These are phyloP conservation scores for Neurospora sp. DNA, from an alignment of 2,329 filamentous ascomycete species.

Conservation along the genomic window DNA sequence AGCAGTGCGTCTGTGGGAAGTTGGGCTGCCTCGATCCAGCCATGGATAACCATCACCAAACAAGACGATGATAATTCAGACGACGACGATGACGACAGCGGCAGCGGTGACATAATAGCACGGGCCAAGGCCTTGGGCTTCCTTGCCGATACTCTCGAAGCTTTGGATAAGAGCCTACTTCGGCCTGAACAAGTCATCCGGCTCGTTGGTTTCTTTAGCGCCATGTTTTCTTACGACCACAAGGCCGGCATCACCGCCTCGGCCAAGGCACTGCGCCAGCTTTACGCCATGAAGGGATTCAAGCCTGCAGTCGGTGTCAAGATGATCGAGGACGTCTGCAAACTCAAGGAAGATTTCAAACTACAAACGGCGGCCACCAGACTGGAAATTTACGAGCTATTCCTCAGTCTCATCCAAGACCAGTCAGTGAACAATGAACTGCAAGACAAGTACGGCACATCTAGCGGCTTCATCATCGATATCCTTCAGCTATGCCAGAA, in stretches of 20 bases:
- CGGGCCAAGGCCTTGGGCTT: conserved; percentile 49
- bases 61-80: conserved; percentile 25
- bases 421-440: conserved; percentile 33
- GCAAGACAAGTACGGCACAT: conserved; percentile 32
- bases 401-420: conserved; percentile 34
- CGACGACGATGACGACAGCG: conserved; percentile 28
- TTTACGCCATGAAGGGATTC: conserved; percentile 41
- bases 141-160: conserved; percentile 41
- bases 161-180: conserved; percentile 34
- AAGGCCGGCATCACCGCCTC: conserved; percentile 48
- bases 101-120: conserved; percentile 41
- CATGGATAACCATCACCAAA: conserved; percentile 34
- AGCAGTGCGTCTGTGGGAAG: conserved; percentile 38
- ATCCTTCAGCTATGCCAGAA: conserved; percentile 41
- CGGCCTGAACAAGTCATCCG: conserved; percentile 30
- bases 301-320: conserved; percentile 35
- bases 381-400: conserved; percentile 40
- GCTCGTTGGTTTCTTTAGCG: conserved; percentile 42
- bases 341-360: conserved; percentile 46
- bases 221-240: conserved; percentile 49
- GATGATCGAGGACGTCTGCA: conserved; percentile 39
- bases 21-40: conserved; percentile 45
- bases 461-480: conserved; percentile 36
- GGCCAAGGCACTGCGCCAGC: conserved; percentile 39
- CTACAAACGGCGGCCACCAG: conserved; percentile 42